Percentiles rank a stretch among this genome's conserved stretches.
Evolutionary conservation across 345 rosid genomes (phyloP).

Genomic region (Aethionema arabicum): DNA sequence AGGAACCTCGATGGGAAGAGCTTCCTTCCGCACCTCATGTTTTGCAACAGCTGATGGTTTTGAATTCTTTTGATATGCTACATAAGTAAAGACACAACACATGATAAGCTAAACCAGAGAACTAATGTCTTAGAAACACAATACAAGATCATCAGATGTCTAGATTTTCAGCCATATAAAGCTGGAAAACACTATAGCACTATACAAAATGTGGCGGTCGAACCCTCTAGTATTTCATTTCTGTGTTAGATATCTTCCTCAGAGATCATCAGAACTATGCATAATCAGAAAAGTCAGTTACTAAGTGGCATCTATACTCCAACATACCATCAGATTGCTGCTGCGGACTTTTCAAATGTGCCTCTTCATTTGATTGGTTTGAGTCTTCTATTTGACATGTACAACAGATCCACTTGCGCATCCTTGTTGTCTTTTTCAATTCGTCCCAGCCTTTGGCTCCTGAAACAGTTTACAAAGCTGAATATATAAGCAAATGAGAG

Average conservation of each 20-base stretch:
- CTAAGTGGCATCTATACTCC: conserved; percentile 7
- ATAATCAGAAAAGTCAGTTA: conserved; percentile 7
- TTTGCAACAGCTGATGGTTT: conserved; percentile 60
- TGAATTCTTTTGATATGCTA: conserved; percentile 39
- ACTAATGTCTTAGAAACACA: conserved; percentile 6
- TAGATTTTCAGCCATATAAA: background rate
- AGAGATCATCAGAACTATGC: background rate
- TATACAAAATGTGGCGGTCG: background rate
- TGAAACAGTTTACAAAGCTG: conserved; percentile 10
- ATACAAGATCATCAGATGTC: background rate
- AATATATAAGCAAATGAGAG: conserved; percentile 4
- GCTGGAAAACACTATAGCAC: background rate
- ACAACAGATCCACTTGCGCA: conserved; percentile 96
- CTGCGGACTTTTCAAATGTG: conserved; percentile 59
- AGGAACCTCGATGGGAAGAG: conserved; percentile 67
- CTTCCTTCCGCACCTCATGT: conserved; percentile 66
- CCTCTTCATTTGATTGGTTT: conserved; percentile 55
- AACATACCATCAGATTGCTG: conserved; percentile 62
- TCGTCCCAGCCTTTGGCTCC: conserved; percentile 38
- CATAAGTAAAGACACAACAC: conserved; percentile 19
- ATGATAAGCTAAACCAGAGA: conserved; percentile 16
- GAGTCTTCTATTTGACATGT: conserved; percentile 81
- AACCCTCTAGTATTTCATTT: background rate
- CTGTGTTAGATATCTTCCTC: conserved; percentile 1
- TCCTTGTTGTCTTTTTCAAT: conserved; percentile 61